phyloP scores from a whole-genome alignment of 164 flowering plant species.

The Akebia trifoliata region DNA sequence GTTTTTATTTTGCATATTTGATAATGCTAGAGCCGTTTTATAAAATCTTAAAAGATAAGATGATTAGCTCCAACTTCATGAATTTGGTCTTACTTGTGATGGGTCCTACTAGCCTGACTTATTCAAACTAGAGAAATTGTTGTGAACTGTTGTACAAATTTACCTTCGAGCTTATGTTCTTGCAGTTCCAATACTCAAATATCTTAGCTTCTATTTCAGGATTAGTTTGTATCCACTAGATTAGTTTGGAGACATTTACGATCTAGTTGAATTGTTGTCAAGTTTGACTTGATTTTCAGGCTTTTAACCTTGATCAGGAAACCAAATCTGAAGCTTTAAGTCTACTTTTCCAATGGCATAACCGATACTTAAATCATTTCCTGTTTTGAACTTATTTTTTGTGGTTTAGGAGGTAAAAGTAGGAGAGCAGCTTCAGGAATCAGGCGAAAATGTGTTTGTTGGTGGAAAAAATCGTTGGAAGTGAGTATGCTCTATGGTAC shows the following conservation, averaged over 20 bases:
- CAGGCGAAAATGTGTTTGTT: slow-evolving; percentile 91
- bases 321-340: neutral
- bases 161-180: no score
- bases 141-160: no score
- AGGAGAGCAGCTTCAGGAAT: slow-evolving; percentile 72
- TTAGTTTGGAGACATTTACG: no score
- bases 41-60: neutral
- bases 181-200: no score
- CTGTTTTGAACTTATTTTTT: neutral
- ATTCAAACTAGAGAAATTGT: no score
- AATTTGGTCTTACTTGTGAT: neutral
- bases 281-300: neutral
- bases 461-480: slow-evolving; percentile 97
- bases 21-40: neutral
- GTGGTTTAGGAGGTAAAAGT: slow-evolving; percentile 74
- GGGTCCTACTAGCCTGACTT: no score
- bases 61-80: neutral
- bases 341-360: neutral
- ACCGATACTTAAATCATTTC: neutral
- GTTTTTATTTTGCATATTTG: neutral
- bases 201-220: no score
- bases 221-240: no score
- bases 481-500: slow-evolving; percentile 38
- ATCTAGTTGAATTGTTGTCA: neutral
- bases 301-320: slow-evolving; percentile 1